These are phyloP conservation scores for Meyerozyma smithsonii DNA, from an alignment of 1,139 yeast genomes.

Conservation along the genomic window DNA sequence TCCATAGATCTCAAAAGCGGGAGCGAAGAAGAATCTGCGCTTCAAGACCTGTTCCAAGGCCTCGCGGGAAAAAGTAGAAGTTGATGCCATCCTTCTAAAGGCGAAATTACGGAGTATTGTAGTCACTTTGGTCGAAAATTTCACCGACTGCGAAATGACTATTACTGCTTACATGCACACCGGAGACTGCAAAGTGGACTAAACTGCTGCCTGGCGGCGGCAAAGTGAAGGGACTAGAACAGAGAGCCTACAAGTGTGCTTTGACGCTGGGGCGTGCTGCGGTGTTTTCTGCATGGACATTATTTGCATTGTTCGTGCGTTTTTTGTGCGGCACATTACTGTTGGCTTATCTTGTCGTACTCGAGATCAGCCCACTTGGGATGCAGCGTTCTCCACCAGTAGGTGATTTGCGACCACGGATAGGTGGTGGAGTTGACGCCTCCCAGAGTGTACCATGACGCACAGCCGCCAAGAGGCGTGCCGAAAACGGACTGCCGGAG, in stretches of 20 bases:
- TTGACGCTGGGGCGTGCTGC: no score
- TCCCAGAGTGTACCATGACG: conserved; percentile 33
- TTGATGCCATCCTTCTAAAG: conserved; percentile 6
- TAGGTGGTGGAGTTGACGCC: conserved; percentile 32
- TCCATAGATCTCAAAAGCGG: conserved; percentile 95
- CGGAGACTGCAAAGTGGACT: neutral
- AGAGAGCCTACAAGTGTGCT: no score
- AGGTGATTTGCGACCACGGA: conserved; percentile 35
- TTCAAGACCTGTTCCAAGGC: conserved; percentile 84
- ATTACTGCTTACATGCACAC: neutral
- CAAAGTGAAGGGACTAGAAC: no score
- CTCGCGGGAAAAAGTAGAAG: conserved; percentile 69
- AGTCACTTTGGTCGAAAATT: neutral
- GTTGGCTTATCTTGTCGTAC: neutral
- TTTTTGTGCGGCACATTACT: neutral
- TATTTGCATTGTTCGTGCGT: neutral
- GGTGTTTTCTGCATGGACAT: no score
- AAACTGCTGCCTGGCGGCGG: no score
- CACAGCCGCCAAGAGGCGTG: conserved; percentile 39
- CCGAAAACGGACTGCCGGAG: conserved; percentile 34
- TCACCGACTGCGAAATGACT: neutral
- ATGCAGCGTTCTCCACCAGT: conserved; percentile 25
- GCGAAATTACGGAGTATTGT: neutral
- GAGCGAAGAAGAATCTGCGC: conserved; percentile 95
- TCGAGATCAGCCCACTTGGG: conserved; percentile 28